Base-by-base conservation (phyloP, 2,329 filamentous ascomycete genomes). In the Alternaria triticina region DNA sequence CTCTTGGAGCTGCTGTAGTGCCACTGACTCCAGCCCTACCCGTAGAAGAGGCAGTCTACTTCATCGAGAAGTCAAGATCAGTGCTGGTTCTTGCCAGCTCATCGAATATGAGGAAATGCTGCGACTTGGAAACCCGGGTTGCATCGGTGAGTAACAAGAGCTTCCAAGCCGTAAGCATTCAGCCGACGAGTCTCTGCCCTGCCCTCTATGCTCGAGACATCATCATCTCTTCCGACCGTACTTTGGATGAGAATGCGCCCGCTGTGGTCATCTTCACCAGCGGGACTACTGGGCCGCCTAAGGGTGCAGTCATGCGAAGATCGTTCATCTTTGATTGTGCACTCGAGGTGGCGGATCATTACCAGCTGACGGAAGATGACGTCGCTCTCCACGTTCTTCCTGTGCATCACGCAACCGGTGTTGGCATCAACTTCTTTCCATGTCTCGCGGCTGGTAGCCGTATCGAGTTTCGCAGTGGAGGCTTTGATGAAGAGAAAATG, bases 241-340 rank as follows among this genome's bases (percentile, higher is more conserved):
- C 77, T 11, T 70, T 82, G 13, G 76, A 81, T 46, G 79, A 83
- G 51, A 82, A 79, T 59, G 79, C 67, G 15, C 77, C 79, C 1
- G 79, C 76, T 5, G 76, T 83, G 6, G 81, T 84, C 3, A 83
- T 84, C 23, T 84, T 83, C 72, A 84, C 81, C 5, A 82, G 80
- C n/a, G 82, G 82, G 1, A 84, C 81, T 0, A 84, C 82, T 2
- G 83, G 82, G 0, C 79, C 79, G 1, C 83, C 82, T 0, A 84
- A 84, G 65, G 82, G 81, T 15, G 79, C 80, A 25, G 80, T 84
- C 1, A 83, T 83, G 81, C 77, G 81, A 10, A 73, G 82, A 40
- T 75, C 78, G 2, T 83, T 79, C 64, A 74, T 80, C 10, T 80
- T 80, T 61, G 75, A 79, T 46, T 70, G 68, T 40, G 77, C 76